Evolutionary conservation across 176 grass and related monocot genomes (phyloP).

Genomic region (Cenchrus fungigraminus): DNA sequence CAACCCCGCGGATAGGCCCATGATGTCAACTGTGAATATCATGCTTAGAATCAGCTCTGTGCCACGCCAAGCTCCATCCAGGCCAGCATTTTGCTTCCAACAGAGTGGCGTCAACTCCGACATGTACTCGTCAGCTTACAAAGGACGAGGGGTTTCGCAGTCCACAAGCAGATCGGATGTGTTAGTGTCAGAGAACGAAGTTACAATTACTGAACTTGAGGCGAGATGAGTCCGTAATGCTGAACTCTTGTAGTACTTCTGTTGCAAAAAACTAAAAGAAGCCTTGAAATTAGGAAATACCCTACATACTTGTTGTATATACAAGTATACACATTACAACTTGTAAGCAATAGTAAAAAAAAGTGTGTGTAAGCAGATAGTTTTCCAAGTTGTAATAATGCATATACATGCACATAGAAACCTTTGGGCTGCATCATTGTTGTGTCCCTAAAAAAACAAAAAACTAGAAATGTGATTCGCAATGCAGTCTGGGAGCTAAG

Average conservation of each 20-base stretch:
- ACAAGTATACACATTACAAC: neutral
- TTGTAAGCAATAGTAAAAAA: neutral
- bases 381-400: neutral
- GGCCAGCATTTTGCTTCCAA: slow-evolving; percentile 49
- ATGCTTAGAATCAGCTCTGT: slow-evolving; percentile 59
- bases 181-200: slow-evolving; percentile 46
- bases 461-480: too few species aligned
- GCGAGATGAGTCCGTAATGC: slow-evolving; percentile 32
- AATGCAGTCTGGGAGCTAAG: too few species aligned
- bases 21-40: slow-evolving; percentile 50
- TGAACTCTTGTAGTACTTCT: neutral
- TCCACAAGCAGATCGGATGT: neutral
- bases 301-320: neutral
- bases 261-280: neutral
- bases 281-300: neutral
- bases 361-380: neutral
- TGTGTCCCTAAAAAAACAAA: too few species aligned
- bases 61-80: slow-evolving; percentile 41
- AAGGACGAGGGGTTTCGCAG: neutral
- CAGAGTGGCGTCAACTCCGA: slow-evolving; percentile 2
- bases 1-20: slow-evolving; percentile 47
- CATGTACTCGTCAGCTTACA: neutral
- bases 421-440: neutral
- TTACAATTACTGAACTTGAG: slow-evolving; percentile 45
- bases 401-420: neutral